Percentiles rank a stretch among this genome's conserved stretches.
These are phyloP conservation scores for Plantago elongata DNA, from an alignment of 257 asterid species.

Conservation along the genomic window DNA sequence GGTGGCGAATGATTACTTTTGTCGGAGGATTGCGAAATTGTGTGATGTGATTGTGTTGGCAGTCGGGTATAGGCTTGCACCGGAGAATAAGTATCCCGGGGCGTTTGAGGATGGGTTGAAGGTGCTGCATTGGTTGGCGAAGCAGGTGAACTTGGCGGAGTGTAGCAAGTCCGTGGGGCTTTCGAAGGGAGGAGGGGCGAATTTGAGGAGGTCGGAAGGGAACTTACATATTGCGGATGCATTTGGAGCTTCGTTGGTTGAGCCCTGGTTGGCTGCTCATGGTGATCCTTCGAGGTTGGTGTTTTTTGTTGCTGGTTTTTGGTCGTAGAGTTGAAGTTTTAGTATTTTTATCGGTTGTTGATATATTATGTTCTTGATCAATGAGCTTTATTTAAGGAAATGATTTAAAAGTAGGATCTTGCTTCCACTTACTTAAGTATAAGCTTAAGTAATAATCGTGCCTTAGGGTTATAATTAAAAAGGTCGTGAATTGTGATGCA, in stretches of 20 bases:
- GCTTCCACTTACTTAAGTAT: no score
- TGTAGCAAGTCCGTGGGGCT: conserved; percentile 65
- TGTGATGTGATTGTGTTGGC: conserved; percentile 90
- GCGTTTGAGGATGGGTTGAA: conserved; percentile 90
- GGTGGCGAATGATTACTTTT: conserved; percentile 70
- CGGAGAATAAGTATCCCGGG: conserved; percentile 79
- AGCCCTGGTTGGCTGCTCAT: conserved; percentile 98
- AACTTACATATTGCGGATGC: conserved; percentile 66
- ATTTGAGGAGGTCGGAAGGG: conserved; percentile 54
- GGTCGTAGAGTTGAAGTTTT: background rate
- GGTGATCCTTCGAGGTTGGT: conserved; percentile 91
- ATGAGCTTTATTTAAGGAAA: no score
- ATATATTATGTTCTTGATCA: no score
- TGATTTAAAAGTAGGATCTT: no score
- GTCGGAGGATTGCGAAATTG: conserved; percentile 68
- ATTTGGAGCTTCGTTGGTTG: conserved; percentile 85
- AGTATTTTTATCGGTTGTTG: background rate
- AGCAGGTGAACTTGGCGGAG: conserved; percentile 86
- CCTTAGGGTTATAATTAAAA: no score
- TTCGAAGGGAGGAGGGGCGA: conserved; percentile 35
- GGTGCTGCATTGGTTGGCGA: conserved; percentile 86
- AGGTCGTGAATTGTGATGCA: no score
- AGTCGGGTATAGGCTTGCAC: conserved; percentile 86
- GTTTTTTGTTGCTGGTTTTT: conserved; percentile 6
- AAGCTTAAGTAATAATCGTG: no score